Conservation (phyloP, 257 asterid genomes). For the Solanum piurae region DNA sequence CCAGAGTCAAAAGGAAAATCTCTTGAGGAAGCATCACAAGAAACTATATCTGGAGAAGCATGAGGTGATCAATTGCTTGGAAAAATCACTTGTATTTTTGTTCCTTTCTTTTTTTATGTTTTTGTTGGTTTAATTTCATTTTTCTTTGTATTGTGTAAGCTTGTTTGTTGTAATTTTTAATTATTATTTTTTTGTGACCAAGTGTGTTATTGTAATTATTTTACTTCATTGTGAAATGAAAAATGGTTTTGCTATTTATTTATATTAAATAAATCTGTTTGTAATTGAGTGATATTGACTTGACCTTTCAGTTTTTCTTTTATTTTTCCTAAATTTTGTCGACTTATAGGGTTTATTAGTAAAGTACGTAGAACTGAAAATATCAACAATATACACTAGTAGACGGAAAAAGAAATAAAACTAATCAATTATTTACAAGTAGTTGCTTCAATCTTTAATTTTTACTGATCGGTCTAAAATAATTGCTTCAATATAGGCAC, state of each 20-base stretch:
- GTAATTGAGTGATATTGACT: not conserved
- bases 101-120: not conserved
- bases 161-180: not conserved
- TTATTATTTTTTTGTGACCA: not conserved
- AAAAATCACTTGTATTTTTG: not conserved
- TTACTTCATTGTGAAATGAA: not conserved
- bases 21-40: slow-evolving; percentile 28
- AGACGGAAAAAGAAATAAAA: too few species aligned
- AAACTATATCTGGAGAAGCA: not conserved
- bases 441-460: too few species aligned
- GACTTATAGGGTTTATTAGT: not conserved
- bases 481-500: too few species aligned
- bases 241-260: not conserved
- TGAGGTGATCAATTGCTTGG: not conserved
- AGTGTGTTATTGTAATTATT: not conserved
- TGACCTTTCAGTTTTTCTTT: not conserved
- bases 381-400: too few species aligned
- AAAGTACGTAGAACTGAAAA: too few species aligned
- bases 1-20: slow-evolving; percentile 39
- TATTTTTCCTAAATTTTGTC: not conserved
- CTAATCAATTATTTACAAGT: too few species aligned
- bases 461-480: too few species aligned
- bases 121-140: not conserved
- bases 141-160: not conserved
- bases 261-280: not conserved